Evolutionary conservation across 768 basidiomycete genomes (phyloP).

Genomic region (Naganishia friedmannii): DNA sequence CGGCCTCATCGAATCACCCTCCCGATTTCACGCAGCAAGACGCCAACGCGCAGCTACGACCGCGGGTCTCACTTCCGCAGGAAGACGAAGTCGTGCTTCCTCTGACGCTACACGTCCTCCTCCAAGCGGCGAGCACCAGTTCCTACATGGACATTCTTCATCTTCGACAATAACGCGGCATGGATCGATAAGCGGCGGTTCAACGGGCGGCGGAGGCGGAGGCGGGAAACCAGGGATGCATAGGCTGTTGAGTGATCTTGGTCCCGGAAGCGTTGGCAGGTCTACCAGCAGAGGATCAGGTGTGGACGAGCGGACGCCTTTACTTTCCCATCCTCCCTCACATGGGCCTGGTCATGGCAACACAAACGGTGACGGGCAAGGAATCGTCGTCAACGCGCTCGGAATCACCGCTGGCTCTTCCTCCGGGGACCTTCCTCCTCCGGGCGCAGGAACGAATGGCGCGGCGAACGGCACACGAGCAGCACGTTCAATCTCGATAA

Average conservation of each 20-base stretch:
- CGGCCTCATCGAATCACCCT: not conserved
- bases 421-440: not conserved
- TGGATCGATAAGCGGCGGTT: not conserved
- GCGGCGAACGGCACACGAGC: not conserved
- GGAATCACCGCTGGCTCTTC: slow-evolving; percentile 5
- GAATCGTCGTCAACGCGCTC: slow-evolving; percentile 7
- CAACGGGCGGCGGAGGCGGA: too few relatives aligned
- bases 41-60: slow-evolving; percentile 16
- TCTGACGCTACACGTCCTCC: slow-evolving; percentile 3
- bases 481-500: slow-evolving; percentile 9
- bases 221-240: not conserved
- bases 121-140: not conserved
- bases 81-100: slow-evolving; percentile 14
- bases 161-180: slow-evolving; percentile 5
- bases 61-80: not conserved
- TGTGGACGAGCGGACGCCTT: slow-evolving; percentile 27
- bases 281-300: not conserved
- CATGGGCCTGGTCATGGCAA: not conserved
- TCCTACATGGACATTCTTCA: not conserved
- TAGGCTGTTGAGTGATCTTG: slow-evolving; percentile 1
- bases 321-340: slow-evolving; percentile 1
- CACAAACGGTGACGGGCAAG: not conserved
- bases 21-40: slow-evolving; percentile 1
- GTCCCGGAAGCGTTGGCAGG: not conserved
- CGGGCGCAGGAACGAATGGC: too few relatives aligned